Base-by-base conservation (phyloP, 345 rosid species). In the Eutrema yunnanense region DNA sequence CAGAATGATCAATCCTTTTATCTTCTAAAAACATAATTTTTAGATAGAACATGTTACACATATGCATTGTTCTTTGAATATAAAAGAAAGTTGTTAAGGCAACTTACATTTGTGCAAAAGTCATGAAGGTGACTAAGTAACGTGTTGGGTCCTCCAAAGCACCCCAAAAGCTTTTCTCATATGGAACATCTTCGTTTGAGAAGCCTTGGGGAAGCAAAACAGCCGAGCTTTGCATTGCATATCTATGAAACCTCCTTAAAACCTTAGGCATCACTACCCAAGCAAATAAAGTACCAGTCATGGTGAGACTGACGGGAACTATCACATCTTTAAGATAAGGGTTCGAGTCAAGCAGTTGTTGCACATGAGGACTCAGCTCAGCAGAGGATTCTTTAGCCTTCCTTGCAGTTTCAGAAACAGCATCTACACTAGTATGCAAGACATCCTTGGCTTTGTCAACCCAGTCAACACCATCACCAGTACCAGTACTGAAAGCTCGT, bases 61-160 rank as follows among this genome's bases (percentile, higher is more conserved):
- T 4, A 51, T 13, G 26, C 13, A 52, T 59, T 68, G 0, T 8
- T 27, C 61, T 32, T 22, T 7, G 71, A 49, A 36, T 30, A 16
- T 6, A 4, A 32, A 32, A 32, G 34, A 32, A 32, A 12, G 22
- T 12, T 22, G 26, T 9, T 22, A 19, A 69, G 76, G 58, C 12
- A 12, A 77, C 90, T 71, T 22, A 91, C 98, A 91, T 85, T 76
- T 94, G 90, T 12, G 87, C 78, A 81, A 94, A 86, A 55, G 98
- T 90, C 81, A 86, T 75, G 84, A 91, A 94, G 32, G 96, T 86
- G 32, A 88, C 42, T 27, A 86, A 78, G 81, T 91, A 94, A 82
- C 97, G 80, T 9, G 89, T 62, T 12, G 98, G 98, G 78, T 88
- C 96, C 83, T 94, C 98, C 67, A 91, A 79, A 78, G 98, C 95